Conservation (phyloP, 352 stramenopile genomes). For the Globisporangium viniferum region DNA sequence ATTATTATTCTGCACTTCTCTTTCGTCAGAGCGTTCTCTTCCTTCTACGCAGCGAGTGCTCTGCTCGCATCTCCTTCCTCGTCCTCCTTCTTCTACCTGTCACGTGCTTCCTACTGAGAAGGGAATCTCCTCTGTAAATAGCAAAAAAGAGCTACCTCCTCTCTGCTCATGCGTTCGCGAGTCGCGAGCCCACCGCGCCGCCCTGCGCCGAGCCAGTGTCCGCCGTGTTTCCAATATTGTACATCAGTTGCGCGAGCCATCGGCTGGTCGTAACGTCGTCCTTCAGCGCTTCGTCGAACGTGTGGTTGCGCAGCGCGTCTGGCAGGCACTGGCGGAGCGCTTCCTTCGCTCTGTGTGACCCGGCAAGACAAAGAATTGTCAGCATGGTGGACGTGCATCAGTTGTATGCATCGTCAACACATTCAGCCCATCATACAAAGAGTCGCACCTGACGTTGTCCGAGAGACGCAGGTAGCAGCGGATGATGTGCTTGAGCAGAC, state of each 20-base stretch:
- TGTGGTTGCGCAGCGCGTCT: conserved; percentile 92
- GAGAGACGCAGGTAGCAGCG: conserved; percentile 97
- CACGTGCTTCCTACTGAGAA: background rate
- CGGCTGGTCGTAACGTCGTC: conserved; percentile 96
- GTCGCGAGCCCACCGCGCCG: conserved; percentile 16
- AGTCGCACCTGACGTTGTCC: conserved; percentile 50
- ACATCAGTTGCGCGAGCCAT: conserved; percentile 95
- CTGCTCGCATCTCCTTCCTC: background rate
- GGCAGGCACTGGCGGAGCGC: conserved; percentile 96
- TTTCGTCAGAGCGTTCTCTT: background rate
- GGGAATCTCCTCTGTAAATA: background rate
- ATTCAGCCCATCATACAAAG: background rate
- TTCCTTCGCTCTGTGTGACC: conserved; percentile 88
- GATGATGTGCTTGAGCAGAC: conserved; percentile 99
- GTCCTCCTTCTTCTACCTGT: background rate
- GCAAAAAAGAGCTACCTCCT: conserved; percentile 7
- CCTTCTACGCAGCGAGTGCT: background rate
- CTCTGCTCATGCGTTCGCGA: conserved; percentile 18
- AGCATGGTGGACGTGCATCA: too few relatives aligned
- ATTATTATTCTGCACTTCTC: too few relatives aligned
- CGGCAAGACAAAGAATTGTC: too few relatives aligned
- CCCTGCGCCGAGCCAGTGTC: conserved; percentile 13
- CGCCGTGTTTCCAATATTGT: conserved; percentile 72
- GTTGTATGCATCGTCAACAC: too few relatives aligned
- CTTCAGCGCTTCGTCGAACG: conserved; percentile 92